Conservation (phyloP, 2,329 filamentous ascomycete species). For the Tricladium varicosporioides region DNA sequence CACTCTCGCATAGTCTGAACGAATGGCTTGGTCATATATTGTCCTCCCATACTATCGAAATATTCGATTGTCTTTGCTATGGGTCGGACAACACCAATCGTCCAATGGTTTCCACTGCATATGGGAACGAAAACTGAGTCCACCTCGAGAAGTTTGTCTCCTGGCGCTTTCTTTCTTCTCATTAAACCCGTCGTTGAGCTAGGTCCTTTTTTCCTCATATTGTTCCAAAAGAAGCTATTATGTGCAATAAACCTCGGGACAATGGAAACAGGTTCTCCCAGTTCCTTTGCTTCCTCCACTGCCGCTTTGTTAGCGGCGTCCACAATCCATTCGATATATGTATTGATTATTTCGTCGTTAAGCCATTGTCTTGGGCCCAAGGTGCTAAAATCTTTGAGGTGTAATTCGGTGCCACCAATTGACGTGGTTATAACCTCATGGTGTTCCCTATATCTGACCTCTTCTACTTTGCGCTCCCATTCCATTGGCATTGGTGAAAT, state of each 20-base stretch:
- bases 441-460: slow-evolving; percentile 29
- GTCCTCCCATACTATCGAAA: slow-evolving; percentile 62
- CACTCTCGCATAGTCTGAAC: slow-evolving; percentile 48
- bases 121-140: slow-evolving; percentile 71
- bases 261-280: slow-evolving; percentile 38
- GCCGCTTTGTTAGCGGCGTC: slow-evolving; percentile 57
- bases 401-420: slow-evolving; percentile 50
- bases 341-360: slow-evolving; percentile 75
- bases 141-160: slow-evolving; percentile 61
- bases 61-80: slow-evolving; percentile 60
- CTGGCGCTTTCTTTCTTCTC: slow-evolving; percentile 54
- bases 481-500: slow-evolving; percentile 17
- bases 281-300: slow-evolving; percentile 33
- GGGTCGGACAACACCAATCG: slow-evolving; percentile 65
- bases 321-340: slow-evolving; percentile 60
- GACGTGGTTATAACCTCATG: slow-evolving; percentile 43
- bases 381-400: slow-evolving; percentile 59
- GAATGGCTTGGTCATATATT: slow-evolving; percentile 33
- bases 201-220: slow-evolving; percentile 48
- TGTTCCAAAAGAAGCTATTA: slow-evolving; percentile 65
- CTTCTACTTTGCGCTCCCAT: slow-evolving; percentile 39
- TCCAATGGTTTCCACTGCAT: slow-evolving; percentile 67
- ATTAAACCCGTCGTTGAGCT: slow-evolving; percentile 52
- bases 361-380: slow-evolving; percentile 62
- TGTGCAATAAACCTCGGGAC: slow-evolving; percentile 62